Evolutionary conservation across 306 rosid genomes (phyloP).

Genomic region (Malus fusca): DNA sequence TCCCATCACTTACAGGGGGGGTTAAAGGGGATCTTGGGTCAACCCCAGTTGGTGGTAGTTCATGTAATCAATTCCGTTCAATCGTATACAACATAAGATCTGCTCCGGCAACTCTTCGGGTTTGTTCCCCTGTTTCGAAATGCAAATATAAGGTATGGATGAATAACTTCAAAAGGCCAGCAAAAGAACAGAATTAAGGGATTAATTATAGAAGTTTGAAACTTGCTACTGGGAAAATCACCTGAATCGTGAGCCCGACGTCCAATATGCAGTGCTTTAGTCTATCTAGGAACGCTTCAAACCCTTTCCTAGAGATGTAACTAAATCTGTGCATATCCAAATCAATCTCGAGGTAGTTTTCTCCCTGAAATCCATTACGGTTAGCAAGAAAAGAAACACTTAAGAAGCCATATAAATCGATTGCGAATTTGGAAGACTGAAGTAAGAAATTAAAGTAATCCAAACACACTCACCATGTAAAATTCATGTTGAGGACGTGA

Average conservation of each 20-base stretch:
- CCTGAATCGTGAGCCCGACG: constrained; percentile 98
- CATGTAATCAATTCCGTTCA: constrained; percentile 75
- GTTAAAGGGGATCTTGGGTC: constrained; percentile 37
- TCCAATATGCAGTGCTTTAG: constrained; percentile 73
- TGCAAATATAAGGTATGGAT: constrained; percentile 1
- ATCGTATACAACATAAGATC: constrained; percentile 75
- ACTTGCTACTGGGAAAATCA: constrained; percentile 14
- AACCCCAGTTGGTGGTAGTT: constrained; percentile 74
- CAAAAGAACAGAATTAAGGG: neutral
- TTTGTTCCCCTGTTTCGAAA: constrained; percentile 71
- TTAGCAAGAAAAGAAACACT: constrained; percentile 1
- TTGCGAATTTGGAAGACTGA: neutral
- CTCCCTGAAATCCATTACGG: constrained; percentile 49
- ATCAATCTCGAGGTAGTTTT: constrained; percentile 92
- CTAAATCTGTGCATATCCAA: constrained; percentile 97
- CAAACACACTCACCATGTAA: constrained; percentile 43
- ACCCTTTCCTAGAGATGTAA: constrained; percentile 91
- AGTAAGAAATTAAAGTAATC: neutral
- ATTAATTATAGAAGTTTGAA: neutral
- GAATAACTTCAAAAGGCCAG: neutral
- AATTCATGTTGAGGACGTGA: constrained; percentile 98
- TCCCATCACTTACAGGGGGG: constrained; percentile 10
- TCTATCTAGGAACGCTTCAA: constrained; percentile 84
- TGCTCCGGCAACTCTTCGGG: constrained; percentile 94
- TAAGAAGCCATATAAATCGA: neutral